A percentile compares a stretch with the other conserved stretches of the same genome.
Conservation (phyloP, 805 yeast species). For the Saccharomycopsis malanga region DNA sequence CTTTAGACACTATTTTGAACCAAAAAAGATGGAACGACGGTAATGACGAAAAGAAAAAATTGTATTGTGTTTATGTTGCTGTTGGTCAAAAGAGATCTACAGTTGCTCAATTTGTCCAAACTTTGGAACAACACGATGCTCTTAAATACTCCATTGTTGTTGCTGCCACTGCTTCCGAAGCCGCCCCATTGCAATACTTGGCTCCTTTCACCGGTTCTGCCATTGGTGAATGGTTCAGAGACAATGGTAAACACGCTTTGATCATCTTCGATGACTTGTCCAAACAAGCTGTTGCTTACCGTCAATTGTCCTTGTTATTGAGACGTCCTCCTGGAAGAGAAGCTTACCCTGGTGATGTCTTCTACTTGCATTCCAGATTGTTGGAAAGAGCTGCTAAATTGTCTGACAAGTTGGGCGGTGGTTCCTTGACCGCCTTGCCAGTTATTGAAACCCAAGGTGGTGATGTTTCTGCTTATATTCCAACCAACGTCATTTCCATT, state of each 20-base stretch:
- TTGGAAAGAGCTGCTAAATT: constrained; percentile 97
- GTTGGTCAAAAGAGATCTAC: constrained; percentile 99
- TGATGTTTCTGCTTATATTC: constrained; percentile 97
- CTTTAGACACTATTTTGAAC: constrained; percentile 95
- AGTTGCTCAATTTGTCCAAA: constrained; percentile 98
- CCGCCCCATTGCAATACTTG: constrained; percentile 99
- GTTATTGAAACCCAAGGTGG: constrained; percentile 98
- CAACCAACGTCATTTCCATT: constrained; percentile 95
- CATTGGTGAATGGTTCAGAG: constrained; percentile 99
- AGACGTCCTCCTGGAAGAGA: constrained; percentile 98
- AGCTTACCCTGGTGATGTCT: constrained; percentile 96
- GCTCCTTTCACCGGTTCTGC: constrained; percentile 99
- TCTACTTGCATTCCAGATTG: constrained; percentile 91
- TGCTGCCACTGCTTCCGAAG: constrained; percentile 99
- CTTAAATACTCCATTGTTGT: constrained; percentile 95
- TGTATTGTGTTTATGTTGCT: constrained; percentile 99
- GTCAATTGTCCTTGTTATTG: constrained; percentile 95
- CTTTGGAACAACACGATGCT: constrained; percentile 97
- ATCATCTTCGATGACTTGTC: constrained; percentile 97
- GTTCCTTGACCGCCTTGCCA: constrained; percentile 94
- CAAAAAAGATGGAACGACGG: constrained; percentile 99
- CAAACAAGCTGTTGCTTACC: constrained; percentile 99
- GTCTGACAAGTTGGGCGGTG: constrained; percentile 84
- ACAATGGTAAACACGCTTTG: constrained; percentile 96
- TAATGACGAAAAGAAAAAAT: constrained; percentile 91